phyloP scores from a whole-genome alignment of 345 rosid genomes.

The Salix exigua region DNA sequence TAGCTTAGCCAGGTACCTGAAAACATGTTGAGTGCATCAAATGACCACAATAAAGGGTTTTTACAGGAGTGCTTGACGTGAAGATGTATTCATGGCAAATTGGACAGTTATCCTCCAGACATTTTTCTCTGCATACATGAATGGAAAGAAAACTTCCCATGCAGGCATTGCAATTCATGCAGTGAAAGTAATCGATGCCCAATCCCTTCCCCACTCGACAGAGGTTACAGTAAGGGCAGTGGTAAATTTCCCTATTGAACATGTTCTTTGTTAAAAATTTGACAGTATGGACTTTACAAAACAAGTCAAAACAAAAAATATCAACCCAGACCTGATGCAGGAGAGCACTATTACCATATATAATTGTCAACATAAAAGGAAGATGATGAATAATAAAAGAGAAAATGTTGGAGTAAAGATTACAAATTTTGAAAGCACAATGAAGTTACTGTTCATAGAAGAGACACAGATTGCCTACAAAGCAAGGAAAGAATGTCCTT shows the following conservation, averaged over 20 bases:
- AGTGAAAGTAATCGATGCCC: slow-evolving; percentile 72
- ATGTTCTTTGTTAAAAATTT: slow-evolving; percentile 13
- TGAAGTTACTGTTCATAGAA: neutral
- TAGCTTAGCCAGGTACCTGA: slow-evolving; percentile 40
- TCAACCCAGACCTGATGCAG: neutral
- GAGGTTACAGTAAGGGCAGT: slow-evolving; percentile 82
- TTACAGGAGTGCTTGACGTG: slow-evolving; percentile 58
- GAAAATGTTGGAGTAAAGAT: neutral
- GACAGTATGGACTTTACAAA: slow-evolving; percentile 4
- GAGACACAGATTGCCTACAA: neutral
- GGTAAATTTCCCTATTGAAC: slow-evolving; percentile 73
- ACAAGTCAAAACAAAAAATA: neutral
- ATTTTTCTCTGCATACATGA: slow-evolving; percentile 64
- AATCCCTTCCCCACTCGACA: slow-evolving; percentile 85
- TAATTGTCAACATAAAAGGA: neutral
- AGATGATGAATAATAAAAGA: neutral
- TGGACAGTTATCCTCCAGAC: slow-evolving; percentile 77
- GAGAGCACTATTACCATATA: neutral
- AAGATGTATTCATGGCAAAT: slow-evolving; percentile 77
- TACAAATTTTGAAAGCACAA: too few relatives aligned
- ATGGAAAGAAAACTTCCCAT: slow-evolving; percentile 49
- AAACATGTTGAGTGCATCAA: slow-evolving; percentile 85
- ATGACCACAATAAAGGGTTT: slow-evolving; percentile 86
- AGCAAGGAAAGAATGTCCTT: neutral
- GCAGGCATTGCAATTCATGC: slow-evolving; percentile 93